Base-by-base conservation (phyloP, 1,139 yeast species). In the Lodderomyces elongisporus region DNA sequence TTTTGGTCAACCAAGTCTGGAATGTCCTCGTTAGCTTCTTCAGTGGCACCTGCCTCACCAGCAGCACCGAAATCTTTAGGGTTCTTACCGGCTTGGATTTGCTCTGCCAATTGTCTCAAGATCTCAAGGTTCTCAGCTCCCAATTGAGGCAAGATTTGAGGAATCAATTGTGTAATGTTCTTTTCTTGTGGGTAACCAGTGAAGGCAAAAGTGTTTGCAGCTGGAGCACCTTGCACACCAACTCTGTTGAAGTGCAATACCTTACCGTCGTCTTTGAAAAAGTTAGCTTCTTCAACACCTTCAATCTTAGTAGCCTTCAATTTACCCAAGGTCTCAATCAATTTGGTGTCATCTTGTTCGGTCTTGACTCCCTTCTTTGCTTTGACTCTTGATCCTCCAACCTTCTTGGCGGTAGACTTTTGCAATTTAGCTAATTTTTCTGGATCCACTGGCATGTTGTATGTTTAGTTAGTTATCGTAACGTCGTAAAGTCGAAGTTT, bases 1-100 rank as follows among this genome's bases (percentile, higher is more conserved):
- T 82, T 83, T 77, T 89, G 95, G 60, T 85, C 95, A 56, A 85
- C 93, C 62, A 91, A 79, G 52, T 87, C 95, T 54, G 98, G 98
- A 55, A 91, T 87, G 57, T 80, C 85, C 51, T 77, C 85, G 42
- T 74, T 85, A 39, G 64, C 77, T 43, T 60, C 77, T 37, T 66
- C 76, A 47, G 70, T 76, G 41, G 63, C 70, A 14, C 27, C 36
- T 42, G 62, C 70, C 13, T 37, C 76, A 7, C 10, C 26, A n/a
- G 9, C 14, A 24, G 26, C 26, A 48, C 71, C 76, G 45, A 70
- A 71, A 43, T 66, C 68, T 45, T 63, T 65, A 44, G 74, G 70
- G 41, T 70, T 64, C 58, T 60, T 68, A 45, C 74, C 70, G 45
- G 77, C 76, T 70, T 84, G 89, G 65, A 85, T 71, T 64, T 85